Base-by-base conservation (phyloP, 2,329 filamentous ascomycete species). In the Zopfia rhizophila region DNA sequence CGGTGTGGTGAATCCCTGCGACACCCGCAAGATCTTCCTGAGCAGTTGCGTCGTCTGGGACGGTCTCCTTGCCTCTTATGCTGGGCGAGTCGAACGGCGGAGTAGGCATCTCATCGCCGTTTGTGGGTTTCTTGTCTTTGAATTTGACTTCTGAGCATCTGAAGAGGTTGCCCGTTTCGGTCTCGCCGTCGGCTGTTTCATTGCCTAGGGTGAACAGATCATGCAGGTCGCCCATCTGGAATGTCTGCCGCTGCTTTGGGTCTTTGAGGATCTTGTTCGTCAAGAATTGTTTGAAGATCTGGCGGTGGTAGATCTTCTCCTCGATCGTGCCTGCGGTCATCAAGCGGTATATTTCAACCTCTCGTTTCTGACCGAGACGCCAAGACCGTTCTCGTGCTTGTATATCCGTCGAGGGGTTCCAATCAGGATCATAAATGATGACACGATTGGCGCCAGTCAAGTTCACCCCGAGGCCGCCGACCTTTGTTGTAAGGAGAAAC, bases 291-390 rank as follows among this genome's bases (percentile, higher is more conserved):
- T 99, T 99, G 79, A 96, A 99, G 38, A 99, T 94, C 66, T 99
- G 94, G 12, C 95, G 88, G 70, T 99, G 93, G 54, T 97, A 99
- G 21, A 99, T 99, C 76, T 99, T 99, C 72, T 99, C 94, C 67
- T 99, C 94, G 17, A 99, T 99, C 0, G 95, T 99, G 1, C 94
- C 94, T 4, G 93, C 91, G 3, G 91, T 96, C 89, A 99, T 96
- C n/a, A 99, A 80, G 24, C 95, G 88, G 69, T 97, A 99, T 16
- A 99, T 96, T 4, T 91, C 92, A 19, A 99, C 94, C 35, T 96
- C 91, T 41, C 89, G 87, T 71, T 95, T 97, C 74, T 99, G 94
- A 0, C 94, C 94, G 2, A 99, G 77, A 45, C 94, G 86, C 94
- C 94, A 99, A 5, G 95, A 94, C 63, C 94, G 84, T 72, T 99